Conservation (phyloP, 345 rosid species). For the Populus euphratica region DNA sequence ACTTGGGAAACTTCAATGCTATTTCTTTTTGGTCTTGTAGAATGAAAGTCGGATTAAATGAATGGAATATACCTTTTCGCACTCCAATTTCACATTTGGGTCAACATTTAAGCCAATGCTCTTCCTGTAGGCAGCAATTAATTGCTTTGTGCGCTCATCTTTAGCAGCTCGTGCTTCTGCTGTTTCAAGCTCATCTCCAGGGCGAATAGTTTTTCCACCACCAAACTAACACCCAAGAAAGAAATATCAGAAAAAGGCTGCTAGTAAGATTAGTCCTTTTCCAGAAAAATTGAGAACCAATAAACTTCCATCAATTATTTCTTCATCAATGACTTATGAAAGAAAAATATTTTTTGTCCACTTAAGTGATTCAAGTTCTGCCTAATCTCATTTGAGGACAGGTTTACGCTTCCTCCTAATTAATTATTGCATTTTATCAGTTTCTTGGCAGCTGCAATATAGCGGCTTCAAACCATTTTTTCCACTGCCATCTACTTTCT, state of each 20-base stretch:
- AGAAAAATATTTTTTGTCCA: not conserved
- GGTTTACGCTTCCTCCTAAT: no score
- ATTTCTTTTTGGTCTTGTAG: not conserved
- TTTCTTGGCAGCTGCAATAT: no score
- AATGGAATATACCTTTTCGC: conserved; percentile 57
- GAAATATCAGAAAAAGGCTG: conserved; percentile 16
- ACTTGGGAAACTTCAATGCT: not conserved
- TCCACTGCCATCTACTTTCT: not conserved
- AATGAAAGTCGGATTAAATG: conserved; percentile 7
- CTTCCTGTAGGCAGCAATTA: conserved; percentile 68
- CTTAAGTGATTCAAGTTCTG: not conserved
- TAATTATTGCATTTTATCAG: no score
- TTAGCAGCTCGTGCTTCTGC: conserved; percentile 68
- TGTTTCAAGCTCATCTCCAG: conserved; percentile 77
- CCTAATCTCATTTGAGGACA: not conserved
- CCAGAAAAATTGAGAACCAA: not conserved
- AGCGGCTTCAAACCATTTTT: no score
- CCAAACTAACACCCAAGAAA: conserved; percentile 51
- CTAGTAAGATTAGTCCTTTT: not conserved
- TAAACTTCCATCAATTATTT: conserved; percentile 3
- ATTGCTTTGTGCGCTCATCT: conserved; percentile 54
- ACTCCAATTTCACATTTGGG: conserved; percentile 67
- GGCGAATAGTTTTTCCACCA: conserved; percentile 75
- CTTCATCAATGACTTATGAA: not conserved
- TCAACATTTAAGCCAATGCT: conserved; percentile 60